Evolutionary conservation across 495 filamentous ascomycete species (phyloP), one percentile per base, ranked within the genome.

Genomic region (Daldinia decipiens): DNA sequence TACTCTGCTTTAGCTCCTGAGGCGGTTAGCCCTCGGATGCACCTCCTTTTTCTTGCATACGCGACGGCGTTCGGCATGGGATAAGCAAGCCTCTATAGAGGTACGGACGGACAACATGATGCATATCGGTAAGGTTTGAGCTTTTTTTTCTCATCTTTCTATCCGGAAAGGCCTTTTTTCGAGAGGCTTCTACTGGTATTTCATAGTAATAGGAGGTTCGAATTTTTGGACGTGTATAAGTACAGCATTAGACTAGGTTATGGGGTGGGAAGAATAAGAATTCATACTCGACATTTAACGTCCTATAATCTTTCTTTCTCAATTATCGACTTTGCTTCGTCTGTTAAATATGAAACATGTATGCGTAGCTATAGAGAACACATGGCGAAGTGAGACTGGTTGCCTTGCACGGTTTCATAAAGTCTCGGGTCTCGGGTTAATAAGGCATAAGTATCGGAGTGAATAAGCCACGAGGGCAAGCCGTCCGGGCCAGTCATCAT

Each of bases 1-100:
- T 61, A 34, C 45, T 61, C 70, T 67, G 69, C 38, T 72, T 71
- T 72, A 34, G 32, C 50, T 62, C 29, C 29, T 31, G 59, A 53
- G 56, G 65, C 13, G 8, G 59, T 34, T 17, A 47, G 26, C 40
- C 52, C 19, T 38, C 40, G 34, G 15, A 43, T 43, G 32, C 50
- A 13, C 38, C 51, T 50, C 27, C 50, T 57, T 56, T 59, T 58
- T 47, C 39, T 62, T 68, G 70, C 70, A 68, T 72, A 60, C 60
- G 59, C 56, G 56, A 56, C 43, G 70, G 70, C 62, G 70, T 73
- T 73, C 38, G 65, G 57, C 58, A 62, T 68, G 24, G 61, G 66
- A 24, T 61, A 31, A 59, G 27, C 43, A 62, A 45, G 51, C 51
- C 19, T 66, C 65, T 4, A 26, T 57, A 55, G 54, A 56, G 32